Evolutionary conservation across 73 alveolate species (phyloP).

Genomic region (Stentor coeruleus): DNA sequence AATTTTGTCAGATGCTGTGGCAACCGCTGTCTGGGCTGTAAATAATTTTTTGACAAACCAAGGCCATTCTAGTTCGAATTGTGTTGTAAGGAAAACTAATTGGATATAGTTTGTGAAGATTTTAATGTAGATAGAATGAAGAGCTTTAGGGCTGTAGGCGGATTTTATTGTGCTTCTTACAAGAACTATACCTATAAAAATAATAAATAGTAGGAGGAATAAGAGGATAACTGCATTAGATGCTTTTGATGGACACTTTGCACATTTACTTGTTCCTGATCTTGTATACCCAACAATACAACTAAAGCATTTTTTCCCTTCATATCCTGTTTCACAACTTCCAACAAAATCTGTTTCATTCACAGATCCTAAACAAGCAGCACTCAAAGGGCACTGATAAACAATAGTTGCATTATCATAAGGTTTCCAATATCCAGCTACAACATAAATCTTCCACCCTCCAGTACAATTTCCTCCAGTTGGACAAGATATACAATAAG

Average conservation of each 20-base stretch:
- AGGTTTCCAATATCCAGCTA: not conserved
- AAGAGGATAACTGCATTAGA: not conserved
- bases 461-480: not conserved
- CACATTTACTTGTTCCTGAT: not conserved
- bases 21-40: constrained; percentile 34
- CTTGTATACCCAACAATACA: not conserved
- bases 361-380: not conserved
- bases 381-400: not conserved
- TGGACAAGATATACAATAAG: not conserved
- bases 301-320: not conserved
- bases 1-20: constrained; percentile 33
- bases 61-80: constrained; percentile 62
- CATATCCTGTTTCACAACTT: not conserved
- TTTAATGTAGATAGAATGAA: constrained; percentile 44
- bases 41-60: constrained; percentile 33
- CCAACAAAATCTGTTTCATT: not conserved
- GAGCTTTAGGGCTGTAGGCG: not conserved
- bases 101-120: constrained; percentile 56
- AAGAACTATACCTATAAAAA: not conserved
- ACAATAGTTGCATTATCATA: not conserved
- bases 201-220: not conserved
- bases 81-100: constrained; percentile 43
- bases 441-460: not conserved
- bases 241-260: not conserved
- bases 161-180: constrained; percentile 8